Base-by-base conservation (phyloP, 371 early-diverging fungal species). In the Mucor saturninus region DNA sequence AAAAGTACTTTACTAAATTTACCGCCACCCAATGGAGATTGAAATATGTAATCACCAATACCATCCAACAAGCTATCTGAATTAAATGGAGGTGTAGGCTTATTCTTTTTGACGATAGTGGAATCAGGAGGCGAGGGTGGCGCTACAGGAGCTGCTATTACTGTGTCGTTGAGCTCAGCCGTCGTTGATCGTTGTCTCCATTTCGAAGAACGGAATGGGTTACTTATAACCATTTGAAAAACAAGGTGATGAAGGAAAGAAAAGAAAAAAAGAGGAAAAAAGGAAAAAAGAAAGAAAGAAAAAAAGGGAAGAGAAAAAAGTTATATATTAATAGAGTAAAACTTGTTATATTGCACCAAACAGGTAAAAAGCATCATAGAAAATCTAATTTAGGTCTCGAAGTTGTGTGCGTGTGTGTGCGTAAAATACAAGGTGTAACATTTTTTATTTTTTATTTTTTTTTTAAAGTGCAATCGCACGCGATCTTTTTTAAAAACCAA, bases 1-100 rank as follows among this genome's bases (percentile, higher is more conserved):
- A 94, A 79, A 65, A 95, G 91, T 10, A 96, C 98, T 55, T 90
- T 86, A 60, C 93, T 91, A 69, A 94, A 95, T 63, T 93, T 94
- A 29, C 97, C 97, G 56, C 85, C 91, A 11, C 96, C 98, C 13
- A 97, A 79, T 14, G 88, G 83, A 60, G 86, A 87, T 43, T 86
- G 79, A 58, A 96, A 87, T 6, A 82, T 83, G 67, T 95, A 98
- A 64, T 92, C 88, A 6, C 94, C 94, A 63, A 89, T 86, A 21
- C 83, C 79, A 57, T 68, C 62, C 15, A 90, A 75, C 37, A 76
- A 40, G 35, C 83, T 57, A 59, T 90, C 91, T 49, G 90, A 88
- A 72, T 91, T 90, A 46, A 64, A 64, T 8, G 68, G 65, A 38
- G 48, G 35, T 4, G 2, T 48, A n/a, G 53, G 50, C 78, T 62